phyloP scores from a whole-genome alignment of 108 stramenopile genomes.

The Skeletonema costatum region DNA sequence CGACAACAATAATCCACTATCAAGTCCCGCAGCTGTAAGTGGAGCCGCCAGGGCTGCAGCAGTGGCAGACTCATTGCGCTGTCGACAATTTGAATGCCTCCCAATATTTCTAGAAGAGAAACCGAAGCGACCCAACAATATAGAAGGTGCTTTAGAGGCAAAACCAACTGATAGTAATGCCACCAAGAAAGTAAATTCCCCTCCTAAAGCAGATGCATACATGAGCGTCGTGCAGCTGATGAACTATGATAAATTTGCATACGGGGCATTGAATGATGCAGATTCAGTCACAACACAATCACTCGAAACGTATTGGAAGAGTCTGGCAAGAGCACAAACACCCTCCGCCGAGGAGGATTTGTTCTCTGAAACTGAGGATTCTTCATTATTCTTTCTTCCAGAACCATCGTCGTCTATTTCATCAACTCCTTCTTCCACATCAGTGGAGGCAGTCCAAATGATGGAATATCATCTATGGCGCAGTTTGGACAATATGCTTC shows the following conservation, averaged over 20 bases:
- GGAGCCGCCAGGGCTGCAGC: slow-evolving; percentile 35
- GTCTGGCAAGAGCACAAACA: slow-evolving; percentile 2
- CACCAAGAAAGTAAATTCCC: neutral
- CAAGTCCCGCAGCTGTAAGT: slow-evolving; percentile 13
- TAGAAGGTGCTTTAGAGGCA: neutral
- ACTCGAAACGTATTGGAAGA: slow-evolving; percentile 23
- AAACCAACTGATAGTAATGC: slow-evolving; percentile 15
- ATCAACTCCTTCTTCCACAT: neutral
- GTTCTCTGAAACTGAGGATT: neutral
- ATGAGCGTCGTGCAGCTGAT: slow-evolving; percentile 13
- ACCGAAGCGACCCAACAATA: slow-evolving; percentile 8
- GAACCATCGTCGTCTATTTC: slow-evolving; percentile 11
- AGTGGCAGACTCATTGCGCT: slow-evolving; percentile 20
- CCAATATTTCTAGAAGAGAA: slow-evolving; percentile 37
- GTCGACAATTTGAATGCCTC: slow-evolving; percentile 42
- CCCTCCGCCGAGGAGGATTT: slow-evolving; percentile 10
- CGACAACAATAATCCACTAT: slow-evolving; percentile 4
- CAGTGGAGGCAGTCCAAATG: slow-evolving; percentile 19
- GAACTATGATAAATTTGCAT: slow-evolving; percentile 33
- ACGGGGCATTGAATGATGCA: slow-evolving; percentile 6
- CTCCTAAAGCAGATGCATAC: slow-evolving; percentile 19
- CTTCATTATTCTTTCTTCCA: slow-evolving; percentile 3
- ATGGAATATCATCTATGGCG: slow-evolving; percentile 41
- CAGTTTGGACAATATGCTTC: slow-evolving; percentile 35
- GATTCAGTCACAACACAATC: slow-evolving; percentile 20